Conservation (phyloP, 2,329 filamentous ascomycete genomes). For the Cladophialophora bantiana region DNA sequence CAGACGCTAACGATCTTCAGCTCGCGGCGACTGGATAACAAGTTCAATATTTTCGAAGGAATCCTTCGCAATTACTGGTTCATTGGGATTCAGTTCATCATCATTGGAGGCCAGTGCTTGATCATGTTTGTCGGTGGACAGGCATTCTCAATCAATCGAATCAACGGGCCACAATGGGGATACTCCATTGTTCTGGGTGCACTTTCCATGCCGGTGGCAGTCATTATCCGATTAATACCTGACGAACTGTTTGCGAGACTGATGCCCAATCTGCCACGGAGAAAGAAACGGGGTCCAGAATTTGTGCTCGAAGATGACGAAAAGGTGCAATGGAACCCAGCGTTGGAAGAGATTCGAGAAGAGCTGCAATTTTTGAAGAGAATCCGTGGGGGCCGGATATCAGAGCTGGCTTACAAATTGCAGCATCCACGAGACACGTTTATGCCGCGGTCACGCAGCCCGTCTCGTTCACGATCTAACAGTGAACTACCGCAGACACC, state of each 20-base stretch:
- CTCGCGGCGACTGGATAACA: conserved; percentile 68
- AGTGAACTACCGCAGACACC: conserved; percentile 53
- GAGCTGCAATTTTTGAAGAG: conserved; percentile 69
- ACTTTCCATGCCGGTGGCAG: conserved; percentile 59
- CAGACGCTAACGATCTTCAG: conserved; percentile 35
- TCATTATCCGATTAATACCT: conserved; percentile 59
- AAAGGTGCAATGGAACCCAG: conserved; percentile 65
- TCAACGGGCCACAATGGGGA: conserved; percentile 63
- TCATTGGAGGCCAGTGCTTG: conserved; percentile 63
- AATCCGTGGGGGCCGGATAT: conserved; percentile 68
- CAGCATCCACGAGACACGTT: conserved; percentile 65
- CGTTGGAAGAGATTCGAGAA: conserved; percentile 67
- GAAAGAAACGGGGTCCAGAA: conserved; percentile 34
- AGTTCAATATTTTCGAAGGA: conserved; percentile 67
- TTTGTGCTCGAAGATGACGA: conserved; percentile 50
- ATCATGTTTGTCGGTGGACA: conserved; percentile 65
- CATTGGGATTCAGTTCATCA: conserved; percentile 63
- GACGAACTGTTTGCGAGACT: conserved; percentile 57
- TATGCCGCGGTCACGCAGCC: conserved; percentile 43
- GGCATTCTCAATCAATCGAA: conserved; percentile 60
- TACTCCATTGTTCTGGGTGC: conserved; percentile 59
- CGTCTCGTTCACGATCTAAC: conserved; percentile 49
- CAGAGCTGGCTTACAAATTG: conserved; percentile 66
- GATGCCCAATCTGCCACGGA: conserved; percentile 45
- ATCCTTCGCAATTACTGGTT: conserved; percentile 65